phyloP scores from a whole-genome alignment of 2,329 filamentous ascomycete genomes.

The Aureobasidium lini region DNA sequence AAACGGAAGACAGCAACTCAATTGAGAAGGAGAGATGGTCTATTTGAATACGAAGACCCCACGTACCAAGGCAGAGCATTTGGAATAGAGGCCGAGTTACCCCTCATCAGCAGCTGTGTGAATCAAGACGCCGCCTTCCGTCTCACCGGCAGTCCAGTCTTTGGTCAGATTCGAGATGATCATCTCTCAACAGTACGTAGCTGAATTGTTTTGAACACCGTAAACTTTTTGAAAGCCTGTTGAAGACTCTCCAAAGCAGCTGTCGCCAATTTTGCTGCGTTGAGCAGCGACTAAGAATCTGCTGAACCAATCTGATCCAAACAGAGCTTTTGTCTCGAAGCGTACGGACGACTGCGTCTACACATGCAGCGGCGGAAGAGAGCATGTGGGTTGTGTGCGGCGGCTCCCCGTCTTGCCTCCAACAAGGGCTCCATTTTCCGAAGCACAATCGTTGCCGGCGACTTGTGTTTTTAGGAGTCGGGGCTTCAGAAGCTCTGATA shows the following conservation, averaged over 20 bases:
- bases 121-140: conserved; percentile 4
- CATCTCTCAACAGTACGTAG: not conserved
- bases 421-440: no score
- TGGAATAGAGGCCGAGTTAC: not conserved
- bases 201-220: not conserved
- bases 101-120: conserved; percentile 3
- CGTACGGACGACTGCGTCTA: no score
- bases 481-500: no score
- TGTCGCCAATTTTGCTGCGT: not conserved
- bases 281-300: not conserved
- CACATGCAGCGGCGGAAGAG: no score
- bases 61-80: not conserved
- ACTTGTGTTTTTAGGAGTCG: no score
- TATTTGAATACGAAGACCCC: not conserved
- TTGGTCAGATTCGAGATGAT: not conserved
- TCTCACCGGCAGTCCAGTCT: not conserved
- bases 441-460: no score
- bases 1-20: not conserved
- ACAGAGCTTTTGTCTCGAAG: no score
- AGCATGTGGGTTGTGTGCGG: no score
- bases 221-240: not conserved
- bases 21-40: not conserved
- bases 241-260: not conserved
- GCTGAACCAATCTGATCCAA: no score
- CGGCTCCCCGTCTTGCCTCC: no score